A percentile compares a stretch with the other conserved stretches of the same genome.
Evolutionary conservation across 1,284 basidiomycete species (phyloP).

Genomic region (Sporisorium sorghi): DNA sequence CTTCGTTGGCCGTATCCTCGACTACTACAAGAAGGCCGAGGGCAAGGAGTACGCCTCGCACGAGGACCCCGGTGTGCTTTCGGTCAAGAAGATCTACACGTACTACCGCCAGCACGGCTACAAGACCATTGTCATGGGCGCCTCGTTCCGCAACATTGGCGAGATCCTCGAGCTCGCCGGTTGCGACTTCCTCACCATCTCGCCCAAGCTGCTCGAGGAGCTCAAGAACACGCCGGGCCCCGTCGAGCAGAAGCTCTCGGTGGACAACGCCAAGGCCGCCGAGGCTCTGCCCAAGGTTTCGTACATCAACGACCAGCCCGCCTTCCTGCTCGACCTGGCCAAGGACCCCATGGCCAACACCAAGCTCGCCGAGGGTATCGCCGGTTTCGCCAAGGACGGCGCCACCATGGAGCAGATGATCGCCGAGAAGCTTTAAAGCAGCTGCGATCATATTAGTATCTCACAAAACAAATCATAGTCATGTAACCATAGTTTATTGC

Average conservation of each 20-base stretch:
- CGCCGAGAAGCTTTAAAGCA: constrained; percentile 80
- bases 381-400: constrained; percentile 88
- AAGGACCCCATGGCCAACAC: constrained; percentile 70
- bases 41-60: constrained; percentile 65
- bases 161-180: constrained; percentile 96
- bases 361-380: constrained; percentile 87
- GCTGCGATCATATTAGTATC: too few species aligned
- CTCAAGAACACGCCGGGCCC: constrained; percentile 82
- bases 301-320: constrained; percentile 90
- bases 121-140: constrained; percentile 99
- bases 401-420: constrained; percentile 86
- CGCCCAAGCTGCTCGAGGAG: constrained; percentile 89
- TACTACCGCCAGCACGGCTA: constrained; percentile 99
- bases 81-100: constrained; percentile 90
- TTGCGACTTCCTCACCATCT: constrained; percentile 93
- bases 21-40: constrained; percentile 68
- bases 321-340: constrained; percentile 93
- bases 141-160: constrained; percentile 87
- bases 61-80: constrained; percentile 94
- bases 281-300: constrained; percentile 82
- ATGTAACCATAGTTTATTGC: constrained; percentile 43
- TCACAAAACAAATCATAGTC: neutral
- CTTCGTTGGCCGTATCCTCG: constrained; percentile 85
- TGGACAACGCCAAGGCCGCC: constrained; percentile 75
- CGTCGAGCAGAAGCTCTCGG: constrained; percentile 87